phyloP scores from a whole-genome alignment of 495 filamentous ascomycete species.

The Ramalina peruviana region DNA sequence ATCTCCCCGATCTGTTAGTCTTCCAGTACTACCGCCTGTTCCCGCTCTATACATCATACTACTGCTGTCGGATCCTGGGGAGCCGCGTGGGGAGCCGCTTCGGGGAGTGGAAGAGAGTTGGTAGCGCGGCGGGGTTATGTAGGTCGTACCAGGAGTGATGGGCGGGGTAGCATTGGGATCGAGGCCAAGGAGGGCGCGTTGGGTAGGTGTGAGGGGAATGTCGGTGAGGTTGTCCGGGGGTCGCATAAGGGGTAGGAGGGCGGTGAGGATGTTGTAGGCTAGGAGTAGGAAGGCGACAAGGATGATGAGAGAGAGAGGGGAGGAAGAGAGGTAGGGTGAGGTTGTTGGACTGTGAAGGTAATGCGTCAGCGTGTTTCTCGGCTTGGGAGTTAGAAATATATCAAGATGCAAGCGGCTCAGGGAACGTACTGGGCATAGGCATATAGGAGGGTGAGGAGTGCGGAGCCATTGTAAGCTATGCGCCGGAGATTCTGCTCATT shows the following conservation, averaged over 20 bases:
- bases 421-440: constrained; percentile 22
- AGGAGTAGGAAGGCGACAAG: constrained; percentile 25
- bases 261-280: constrained; percentile 48
- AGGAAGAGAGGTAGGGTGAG: constrained; percentile 29
- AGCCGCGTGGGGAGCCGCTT: not conserved
- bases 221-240: constrained; percentile 65
- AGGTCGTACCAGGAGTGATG: constrained; percentile 48
- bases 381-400: no score
- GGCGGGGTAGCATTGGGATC: constrained; percentile 50
- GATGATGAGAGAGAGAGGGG: constrained; percentile 29
- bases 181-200: constrained; percentile 73
- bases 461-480: constrained; percentile 47
- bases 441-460: constrained; percentile 35
- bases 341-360: constrained; percentile 3
- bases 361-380: not conserved
- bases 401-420: not conserved
- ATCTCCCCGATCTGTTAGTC: constrained; percentile 7
- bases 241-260: constrained; percentile 54
- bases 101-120: constrained; percentile 48
- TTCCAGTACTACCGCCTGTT: not conserved
- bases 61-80: not conserved
- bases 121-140: constrained; percentile 80
- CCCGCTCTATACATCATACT: not conserved
- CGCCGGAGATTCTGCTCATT: constrained; percentile 50
- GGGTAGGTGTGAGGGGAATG: constrained; percentile 80